Conservation (phyloP, 1,284 basidiomycete genomes). For the Pseudozyma tsukubaensis region DNA sequence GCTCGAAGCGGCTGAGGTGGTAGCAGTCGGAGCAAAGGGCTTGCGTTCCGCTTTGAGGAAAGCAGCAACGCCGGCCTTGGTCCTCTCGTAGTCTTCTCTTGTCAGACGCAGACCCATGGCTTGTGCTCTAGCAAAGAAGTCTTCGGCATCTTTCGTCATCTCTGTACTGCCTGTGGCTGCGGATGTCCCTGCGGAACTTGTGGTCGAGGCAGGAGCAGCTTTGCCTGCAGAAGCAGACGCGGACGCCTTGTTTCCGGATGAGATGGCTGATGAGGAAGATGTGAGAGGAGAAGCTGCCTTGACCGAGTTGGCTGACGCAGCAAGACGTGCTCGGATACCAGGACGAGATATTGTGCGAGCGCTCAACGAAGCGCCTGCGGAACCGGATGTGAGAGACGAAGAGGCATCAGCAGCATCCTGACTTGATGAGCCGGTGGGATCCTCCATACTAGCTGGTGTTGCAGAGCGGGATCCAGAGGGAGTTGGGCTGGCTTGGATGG, state of each 20-base stretch:
- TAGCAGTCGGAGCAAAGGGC: slow-evolving; percentile 21
- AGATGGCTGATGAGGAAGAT: slow-evolving; percentile 5
- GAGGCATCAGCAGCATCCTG: slow-evolving; percentile 10
- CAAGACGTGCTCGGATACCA: slow-evolving; percentile 17
- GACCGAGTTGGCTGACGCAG: slow-evolving; percentile 3
- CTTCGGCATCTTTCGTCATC: slow-evolving; percentile 51
- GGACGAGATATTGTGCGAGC: slow-evolving; percentile 8
- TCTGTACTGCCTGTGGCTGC: slow-evolving; percentile 17
- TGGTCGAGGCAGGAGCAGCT: slow-evolving; percentile 5
- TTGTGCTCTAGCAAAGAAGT: slow-evolving; percentile 64
- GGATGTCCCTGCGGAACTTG: too few species aligned
- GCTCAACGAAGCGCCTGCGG: slow-evolving; percentile 7
- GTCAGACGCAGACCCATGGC: slow-evolving; percentile 64
- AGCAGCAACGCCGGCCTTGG: slow-evolving; percentile 63
- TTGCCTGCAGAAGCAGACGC: slow-evolving; percentile 1
- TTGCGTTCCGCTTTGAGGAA: slow-evolving; percentile 64
- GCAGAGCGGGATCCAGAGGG: slow-evolving; percentile 42
- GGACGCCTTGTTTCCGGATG: slow-evolving; percentile 4
- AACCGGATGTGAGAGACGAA: slow-evolving; percentile 12
- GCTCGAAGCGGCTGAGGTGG: slow-evolving; percentile 1
- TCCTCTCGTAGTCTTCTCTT: slow-evolving; percentile 65
- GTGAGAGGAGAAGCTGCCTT: slow-evolving; percentile 14
- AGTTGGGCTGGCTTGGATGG: slow-evolving; percentile 41
- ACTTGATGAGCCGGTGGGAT: slow-evolving; percentile 11
- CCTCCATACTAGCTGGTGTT: slow-evolving; percentile 43